A percentile compares a stretch with the other conserved stretches of the same genome.
These are phyloP conservation scores for Malassezia dermatis DNA, from an alignment of 1,284 basidiomycete genomes.

Conservation along the genomic window DNA sequence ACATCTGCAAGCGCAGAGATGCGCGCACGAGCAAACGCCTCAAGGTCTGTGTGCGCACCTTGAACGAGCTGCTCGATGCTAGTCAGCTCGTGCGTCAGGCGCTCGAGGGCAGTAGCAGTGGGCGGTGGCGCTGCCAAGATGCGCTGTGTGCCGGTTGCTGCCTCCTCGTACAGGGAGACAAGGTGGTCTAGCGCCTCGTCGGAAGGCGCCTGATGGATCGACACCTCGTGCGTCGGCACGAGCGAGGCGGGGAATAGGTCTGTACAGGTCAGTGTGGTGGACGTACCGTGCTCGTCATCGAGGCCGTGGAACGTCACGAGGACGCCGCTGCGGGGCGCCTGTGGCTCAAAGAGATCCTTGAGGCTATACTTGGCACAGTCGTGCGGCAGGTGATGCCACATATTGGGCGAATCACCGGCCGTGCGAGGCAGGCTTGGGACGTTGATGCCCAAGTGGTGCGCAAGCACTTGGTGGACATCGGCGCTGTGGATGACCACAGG, in stretches of 20 bases:
- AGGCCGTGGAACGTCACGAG: constrained; percentile 6
- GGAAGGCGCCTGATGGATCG: not conserved
- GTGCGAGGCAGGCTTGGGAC: not conserved
- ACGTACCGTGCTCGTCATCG: not conserved
- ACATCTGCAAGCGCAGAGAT: constrained; percentile 6
- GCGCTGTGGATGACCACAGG: not conserved
- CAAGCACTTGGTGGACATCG: constrained; percentile 9
- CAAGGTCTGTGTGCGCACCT: not conserved
- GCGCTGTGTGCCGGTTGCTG: not conserved
- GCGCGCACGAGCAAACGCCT: not conserved
- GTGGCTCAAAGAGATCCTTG: constrained; percentile 6
- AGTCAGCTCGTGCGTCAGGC: not conserved
- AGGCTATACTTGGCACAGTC: constrained; percentile 11
- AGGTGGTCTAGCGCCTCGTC: constrained; percentile 4
- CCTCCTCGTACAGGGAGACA: constrained; percentile 1
- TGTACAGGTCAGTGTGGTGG: not conserved
- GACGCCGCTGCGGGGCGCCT: not conserved
- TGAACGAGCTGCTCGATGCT: not conserved
- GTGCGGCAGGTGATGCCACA: constrained; percentile 14
- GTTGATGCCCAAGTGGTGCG: constrained; percentile 12
- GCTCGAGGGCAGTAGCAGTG: not conserved
- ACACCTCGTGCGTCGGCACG: constrained; percentile 4
- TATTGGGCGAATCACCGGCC: not conserved
- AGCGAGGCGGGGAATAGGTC: constrained; percentile 8
- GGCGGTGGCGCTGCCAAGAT: not conserved